Evolutionary conservation across 768 basidiomycete genomes (phyloP).

Genomic region (Holtermanniella nyarrowii): DNA sequence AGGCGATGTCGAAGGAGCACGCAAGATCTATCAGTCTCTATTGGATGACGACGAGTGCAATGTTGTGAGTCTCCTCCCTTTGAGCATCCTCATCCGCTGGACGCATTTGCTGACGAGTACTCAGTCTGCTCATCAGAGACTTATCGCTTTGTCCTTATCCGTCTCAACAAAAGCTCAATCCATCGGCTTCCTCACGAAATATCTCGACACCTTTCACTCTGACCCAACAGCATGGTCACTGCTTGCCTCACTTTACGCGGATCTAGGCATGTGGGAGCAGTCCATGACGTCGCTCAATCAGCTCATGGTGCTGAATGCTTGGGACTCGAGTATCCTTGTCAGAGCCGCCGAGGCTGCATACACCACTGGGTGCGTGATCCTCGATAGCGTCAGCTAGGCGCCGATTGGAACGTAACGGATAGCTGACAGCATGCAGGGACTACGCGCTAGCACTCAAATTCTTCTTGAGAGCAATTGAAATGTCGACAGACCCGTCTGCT

Average conservation of each 20-base stretch:
- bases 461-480: conserved; percentile 32
- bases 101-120: not conserved
- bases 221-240: conserved; percentile 39
- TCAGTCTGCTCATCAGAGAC: conserved; percentile 37
- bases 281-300: conserved; percentile 27
- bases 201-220: conserved; percentile 41
- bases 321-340: conserved; percentile 23
- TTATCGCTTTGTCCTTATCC: conserved; percentile 27
- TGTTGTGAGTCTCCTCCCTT: conserved; percentile 21
- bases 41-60: conserved; percentile 33
- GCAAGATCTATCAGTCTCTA: conserved; percentile 26
- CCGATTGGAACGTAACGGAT: not conserved
- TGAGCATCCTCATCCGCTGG: not conserved
- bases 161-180: conserved; percentile 4
- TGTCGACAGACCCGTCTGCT: conserved; percentile 21
- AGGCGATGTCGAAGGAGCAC: conserved; percentile 21
- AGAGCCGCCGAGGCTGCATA: conserved; percentile 31
- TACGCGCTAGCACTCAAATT: conserved; percentile 30
- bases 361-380: conserved; percentile 26
- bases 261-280: conserved; percentile 27
- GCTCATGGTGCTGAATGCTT: conserved; percentile 24
- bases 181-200: conserved; percentile 29
- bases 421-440: conserved; percentile 21
- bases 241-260: conserved; percentile 38
- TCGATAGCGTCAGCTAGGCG: not conserved